Evolutionary conservation across 257 asterid species (phyloP).

Genomic region (Pogostemon cablin): DNA sequence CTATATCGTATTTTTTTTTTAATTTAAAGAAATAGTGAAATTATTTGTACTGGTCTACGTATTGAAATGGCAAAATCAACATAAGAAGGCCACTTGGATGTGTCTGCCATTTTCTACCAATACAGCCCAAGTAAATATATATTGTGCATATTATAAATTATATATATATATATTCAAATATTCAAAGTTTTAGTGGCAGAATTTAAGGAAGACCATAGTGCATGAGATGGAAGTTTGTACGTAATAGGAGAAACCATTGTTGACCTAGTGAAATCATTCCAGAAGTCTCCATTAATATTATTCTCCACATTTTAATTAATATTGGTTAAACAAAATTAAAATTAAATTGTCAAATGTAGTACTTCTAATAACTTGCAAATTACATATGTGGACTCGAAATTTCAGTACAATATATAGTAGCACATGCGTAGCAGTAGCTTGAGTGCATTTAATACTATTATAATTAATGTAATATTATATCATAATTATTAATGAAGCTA

Average conservation of each 20-base stretch:
- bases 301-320: not conserved
- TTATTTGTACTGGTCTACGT: conserved; percentile 21
- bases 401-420: not conserved
- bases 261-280: conserved; percentile 18
- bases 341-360: no score
- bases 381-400: no score
- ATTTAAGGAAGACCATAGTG: conserved; percentile 34
- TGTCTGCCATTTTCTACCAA: no score
- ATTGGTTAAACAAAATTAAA: no score
- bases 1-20: no score
- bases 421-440: not conserved
- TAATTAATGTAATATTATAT: not conserved
- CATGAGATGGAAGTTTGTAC: conserved; percentile 6
- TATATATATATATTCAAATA: no score
- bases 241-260: conserved; percentile 25
- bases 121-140: not conserved
- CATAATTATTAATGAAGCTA: not conserved
- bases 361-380: no score
- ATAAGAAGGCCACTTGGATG: not conserved
- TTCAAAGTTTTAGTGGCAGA: no score
- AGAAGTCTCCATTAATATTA: not conserved
- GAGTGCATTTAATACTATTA: not conserved
- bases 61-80: conserved; percentile 33
- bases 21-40: not conserved
- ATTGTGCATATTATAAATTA: not conserved